These are phyloP conservation scores for Sindora glabra DNA, from an alignment of 306 rosid species.

Conservation along the genomic window DNA sequence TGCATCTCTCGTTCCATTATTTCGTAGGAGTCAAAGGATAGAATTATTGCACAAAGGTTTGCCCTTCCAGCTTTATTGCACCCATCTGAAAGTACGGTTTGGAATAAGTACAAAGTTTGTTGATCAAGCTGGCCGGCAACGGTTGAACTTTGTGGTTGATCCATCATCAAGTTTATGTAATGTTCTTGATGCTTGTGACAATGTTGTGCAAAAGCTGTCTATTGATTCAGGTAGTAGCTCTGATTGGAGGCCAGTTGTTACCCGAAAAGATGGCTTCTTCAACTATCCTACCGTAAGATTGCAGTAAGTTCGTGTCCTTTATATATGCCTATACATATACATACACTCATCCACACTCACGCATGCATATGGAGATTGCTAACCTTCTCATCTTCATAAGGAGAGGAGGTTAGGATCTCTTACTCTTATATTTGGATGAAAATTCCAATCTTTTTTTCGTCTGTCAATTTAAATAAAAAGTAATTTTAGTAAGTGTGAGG, in stretches of 20 bases:
- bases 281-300: constrained; percentile 77
- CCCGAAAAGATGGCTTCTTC: constrained; percentile 56
- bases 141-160: constrained; percentile 59
- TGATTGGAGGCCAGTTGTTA: constrained; percentile 74
- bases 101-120: constrained; percentile 65
- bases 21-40: constrained; percentile 58
- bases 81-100: constrained; percentile 68
- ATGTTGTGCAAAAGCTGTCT: constrained; percentile 39
- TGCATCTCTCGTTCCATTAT: constrained; percentile 42
- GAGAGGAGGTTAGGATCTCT: too few species aligned
- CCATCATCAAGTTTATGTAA: constrained; percentile 54
- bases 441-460: too few species aligned
- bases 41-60: constrained; percentile 53
- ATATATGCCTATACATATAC: background rate
- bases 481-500: too few species aligned
- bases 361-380: too few species aligned
- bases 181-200: constrained; percentile 77
- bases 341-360: too few species aligned
- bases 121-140: constrained; percentile 70
- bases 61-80: constrained; percentile 57
- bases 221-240: constrained; percentile 58
- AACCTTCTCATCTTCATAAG: too few species aligned
- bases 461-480: too few species aligned
- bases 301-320: constrained; percentile 59
- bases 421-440: too few species aligned